These are phyloP conservation scores for Yarrowia bubula DNA, from an alignment of 805 yeast species.

Conservation along the genomic window DNA sequence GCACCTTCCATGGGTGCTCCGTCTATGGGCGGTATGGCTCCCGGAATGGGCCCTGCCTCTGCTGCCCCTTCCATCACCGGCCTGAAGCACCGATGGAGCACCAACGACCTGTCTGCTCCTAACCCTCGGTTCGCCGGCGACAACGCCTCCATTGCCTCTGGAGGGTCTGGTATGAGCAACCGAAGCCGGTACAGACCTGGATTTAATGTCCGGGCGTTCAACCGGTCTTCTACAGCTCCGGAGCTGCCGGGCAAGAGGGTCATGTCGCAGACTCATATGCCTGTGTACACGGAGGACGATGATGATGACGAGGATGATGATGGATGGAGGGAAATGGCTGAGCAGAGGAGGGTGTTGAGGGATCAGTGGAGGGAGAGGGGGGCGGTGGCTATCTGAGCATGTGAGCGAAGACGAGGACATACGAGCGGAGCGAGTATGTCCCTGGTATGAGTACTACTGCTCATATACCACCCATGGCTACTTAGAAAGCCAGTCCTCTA, in stretches of 20 bases:
- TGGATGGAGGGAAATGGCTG: constrained; percentile 26
- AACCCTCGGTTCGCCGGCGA: background rate
- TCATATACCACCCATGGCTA: too few species aligned
- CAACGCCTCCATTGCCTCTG: background rate
- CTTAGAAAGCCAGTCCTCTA: too few species aligned
- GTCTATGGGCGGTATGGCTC: background rate
- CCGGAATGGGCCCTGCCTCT: too few species aligned
- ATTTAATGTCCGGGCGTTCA: background rate
- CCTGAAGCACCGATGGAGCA: constrained; percentile 8
- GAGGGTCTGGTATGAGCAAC: constrained; percentile 16
- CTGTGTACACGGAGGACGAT: constrained; percentile 18
- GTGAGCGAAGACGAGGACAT: too few species aligned
- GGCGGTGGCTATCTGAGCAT: background rate
- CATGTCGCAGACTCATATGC: constrained; percentile 7
- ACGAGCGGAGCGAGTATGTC: too few species aligned
- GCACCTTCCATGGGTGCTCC: background rate
- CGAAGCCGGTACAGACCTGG: constrained; percentile 23
- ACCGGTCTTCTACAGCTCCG: constrained; percentile 11
- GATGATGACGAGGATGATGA: constrained; percentile 28
- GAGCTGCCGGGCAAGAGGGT: constrained; percentile 1
- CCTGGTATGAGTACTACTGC: too few species aligned
- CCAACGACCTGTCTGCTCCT: background rate
- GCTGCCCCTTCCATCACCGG: background rate
- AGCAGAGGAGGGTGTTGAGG: constrained; percentile 8
- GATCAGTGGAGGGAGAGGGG: constrained; percentile 17